Base-by-base conservation (phyloP, 2,329 filamentous ascomycete species). In the Stemphylium beticola region DNA sequence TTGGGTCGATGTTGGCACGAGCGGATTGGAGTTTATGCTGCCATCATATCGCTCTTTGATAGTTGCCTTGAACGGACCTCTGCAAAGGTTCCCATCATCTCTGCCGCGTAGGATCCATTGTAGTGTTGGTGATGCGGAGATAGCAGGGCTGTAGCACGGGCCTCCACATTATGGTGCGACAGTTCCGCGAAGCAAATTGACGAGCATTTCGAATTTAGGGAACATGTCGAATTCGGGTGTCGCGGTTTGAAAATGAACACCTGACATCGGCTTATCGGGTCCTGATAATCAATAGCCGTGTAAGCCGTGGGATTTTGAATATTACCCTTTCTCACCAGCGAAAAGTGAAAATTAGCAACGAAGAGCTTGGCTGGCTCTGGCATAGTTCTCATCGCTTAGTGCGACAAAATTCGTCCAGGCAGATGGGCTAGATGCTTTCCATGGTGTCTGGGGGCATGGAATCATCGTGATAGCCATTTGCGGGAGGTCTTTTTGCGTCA, bases 361-460 rank as follows among this genome's bases (percentile, higher is more conserved):
- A 18, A 15, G n/a, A 15, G 33, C 15, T 36, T 36, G 33, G 15
- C 6, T 15, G 17, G n/a, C 17, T 4, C n/a, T 36, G 33, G n/a
- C 33, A 15, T 5, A 10, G 7, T 29, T 29, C 9, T 29, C 26
- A 29, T 3, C 26, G 26, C 26, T 29, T 36, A 36, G 15, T 5
- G n/a, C 15, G 24, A 38, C 24, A 17, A 7, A 18, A 18, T 4
- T n/a, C 15, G 11, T 11, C 33, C 12, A 22, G 24, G 6, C n/a
- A 20, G 11, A 14, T 11, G 15, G n/a, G 26, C 64, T 50, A 69
- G 9, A 46, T 22, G 20, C 56, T 37, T 39, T 70, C 69, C 66
- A 74, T 64, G 1, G 72, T 73, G 40, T 74, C 71, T 24, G 72
- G 72, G 11, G 72, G 72, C 18, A 73, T 41, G 14, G 50, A 65